phyloP scores from a whole-genome alignment of 768 basidiomycete species.

The Xerocomus spinulosus region DNA sequence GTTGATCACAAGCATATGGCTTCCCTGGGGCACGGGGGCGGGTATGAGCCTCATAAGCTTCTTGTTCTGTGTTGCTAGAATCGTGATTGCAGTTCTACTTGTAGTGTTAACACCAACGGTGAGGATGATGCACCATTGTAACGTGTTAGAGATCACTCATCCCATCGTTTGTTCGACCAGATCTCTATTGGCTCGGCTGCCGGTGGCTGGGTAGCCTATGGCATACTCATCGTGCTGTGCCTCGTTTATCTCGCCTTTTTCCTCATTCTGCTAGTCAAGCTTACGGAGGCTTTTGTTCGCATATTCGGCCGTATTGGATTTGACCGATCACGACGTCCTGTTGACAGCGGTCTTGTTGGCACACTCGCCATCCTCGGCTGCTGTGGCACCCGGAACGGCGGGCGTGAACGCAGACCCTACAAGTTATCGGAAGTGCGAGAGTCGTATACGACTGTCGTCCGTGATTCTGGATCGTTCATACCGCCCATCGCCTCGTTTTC shows the following conservation, averaged over 20 bases:
- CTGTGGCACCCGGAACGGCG: constrained; percentile 49
- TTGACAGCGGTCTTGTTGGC: constrained; percentile 86
- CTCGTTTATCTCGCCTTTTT: constrained; percentile 81
- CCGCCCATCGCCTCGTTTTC: constrained; percentile 37
- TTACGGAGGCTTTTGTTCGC: constrained; percentile 78
- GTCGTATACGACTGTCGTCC: constrained; percentile 20
- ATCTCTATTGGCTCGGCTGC: constrained; percentile 79
- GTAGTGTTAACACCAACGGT: constrained; percentile 89
- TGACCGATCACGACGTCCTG: constrained; percentile 71
- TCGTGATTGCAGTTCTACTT: constrained; percentile 83
- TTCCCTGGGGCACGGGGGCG: constrained; percentile 95
- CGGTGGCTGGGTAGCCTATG: constrained; percentile 91
- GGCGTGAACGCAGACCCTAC: constrained; percentile 20
- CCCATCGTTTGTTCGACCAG: constrained; percentile 42
- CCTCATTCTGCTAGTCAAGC: constrained; percentile 79
- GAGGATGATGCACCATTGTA: constrained; percentile 28
- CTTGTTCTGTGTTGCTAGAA: constrained; percentile 85
- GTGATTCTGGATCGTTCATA: constrained; percentile 47
- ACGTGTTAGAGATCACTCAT: constrained; percentile 8
- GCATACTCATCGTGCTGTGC: constrained; percentile 77
- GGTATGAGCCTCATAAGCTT: constrained; percentile 97
- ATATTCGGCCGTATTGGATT: constrained; percentile 76
- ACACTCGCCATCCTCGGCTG: constrained; percentile 68
- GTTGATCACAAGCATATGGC: constrained; percentile 86
- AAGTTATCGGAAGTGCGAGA: constrained; percentile 26